phyloP scores from a whole-genome alignment of 169 alveolate species.

The Cryptosporidium andersoni region DNA sequence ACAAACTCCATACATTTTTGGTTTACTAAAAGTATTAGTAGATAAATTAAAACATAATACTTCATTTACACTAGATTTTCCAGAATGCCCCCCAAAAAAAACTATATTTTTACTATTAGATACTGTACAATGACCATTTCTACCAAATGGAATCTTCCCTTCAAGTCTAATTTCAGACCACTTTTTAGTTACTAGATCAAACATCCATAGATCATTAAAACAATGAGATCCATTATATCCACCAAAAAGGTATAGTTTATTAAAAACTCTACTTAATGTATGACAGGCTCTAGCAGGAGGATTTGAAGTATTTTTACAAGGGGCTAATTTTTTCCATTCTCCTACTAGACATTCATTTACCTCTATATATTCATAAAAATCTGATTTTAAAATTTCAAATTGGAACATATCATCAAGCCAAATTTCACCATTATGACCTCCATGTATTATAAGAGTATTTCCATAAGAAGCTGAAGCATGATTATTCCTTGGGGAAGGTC shows the following conservation, averaged over 20 bases:
- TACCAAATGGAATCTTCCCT: slow-evolving; percentile 77
- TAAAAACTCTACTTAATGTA: slow-evolving; percentile 76
- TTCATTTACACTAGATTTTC: slow-evolving; percentile 76
- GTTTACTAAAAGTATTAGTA: slow-evolving; percentile 73
- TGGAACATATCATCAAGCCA: slow-evolving; percentile 80
- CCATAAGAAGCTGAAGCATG: slow-evolving; percentile 78
- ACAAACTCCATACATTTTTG: slow-evolving; percentile 72
- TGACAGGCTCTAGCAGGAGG: slow-evolving; percentile 82
- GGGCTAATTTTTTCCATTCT: slow-evolving; percentile 70
- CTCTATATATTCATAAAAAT: slow-evolving; percentile 35
- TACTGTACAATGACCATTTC: slow-evolving; percentile 79
- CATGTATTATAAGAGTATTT: slow-evolving; percentile 71
- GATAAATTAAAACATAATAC: slow-evolving; percentile 72
- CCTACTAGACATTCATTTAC: slow-evolving; percentile 69
- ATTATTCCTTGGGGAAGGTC: slow-evolving; percentile 74
- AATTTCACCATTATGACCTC: slow-evolving; percentile 79
- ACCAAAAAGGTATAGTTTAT: slow-evolving; percentile 77
- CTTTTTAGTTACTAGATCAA: slow-evolving; percentile 71
- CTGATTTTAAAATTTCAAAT: slow-evolving; percentile 69
- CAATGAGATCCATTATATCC: slow-evolving; percentile 81
- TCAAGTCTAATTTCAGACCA: slow-evolving; percentile 76
- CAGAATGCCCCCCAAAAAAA: slow-evolving; percentile 80
- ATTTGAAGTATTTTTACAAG: slow-evolving; percentile 71
- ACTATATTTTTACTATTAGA: slow-evolving; percentile 74
- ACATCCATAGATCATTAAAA: slow-evolving; percentile 78